Evolutionary conservation across 2,329 filamentous ascomycete species (phyloP), one percentile per base, ranked within the genome.

Genomic region (Bipolaris sorokiniana): DNA sequence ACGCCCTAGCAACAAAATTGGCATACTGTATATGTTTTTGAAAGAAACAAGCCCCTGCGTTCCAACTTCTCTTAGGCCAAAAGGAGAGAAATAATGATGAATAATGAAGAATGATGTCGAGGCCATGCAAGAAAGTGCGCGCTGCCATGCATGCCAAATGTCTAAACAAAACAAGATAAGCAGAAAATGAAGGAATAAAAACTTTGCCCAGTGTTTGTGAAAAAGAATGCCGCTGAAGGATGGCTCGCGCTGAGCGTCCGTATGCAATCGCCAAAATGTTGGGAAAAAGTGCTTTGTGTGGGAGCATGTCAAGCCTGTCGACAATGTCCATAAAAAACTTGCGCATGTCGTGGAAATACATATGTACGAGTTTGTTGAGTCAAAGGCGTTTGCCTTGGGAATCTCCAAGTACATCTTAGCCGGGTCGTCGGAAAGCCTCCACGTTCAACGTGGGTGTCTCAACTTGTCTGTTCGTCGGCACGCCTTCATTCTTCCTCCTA

Each of bases 401-500:
- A 34, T 11, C 33, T 22, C 13, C 20, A 11, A 15, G 6, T 7
- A 6, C 46, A 38, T 16, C 33, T 62, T 60, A 79, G 26, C 76
- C 75, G 51, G 74, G 74, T 36, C 77, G 83, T 50, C 83, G 80
- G 65, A 89, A 85, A 2, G 86, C 84, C 62, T 90, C 88, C 5
- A 90, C 84, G 1, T 84, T 83, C 20, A 90, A 77, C 5, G 79
- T 81, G 2, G 88, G 88, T 40, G 88, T 87, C 74, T 94, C 90
- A 40, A 94, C 86, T 41, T 88, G 86, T 63, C 79, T 81, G 58
- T 91, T 83, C 0, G 80, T 80, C 2, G 85, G 82, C 9, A 92
- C 85, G 42, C 90, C 90, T 71, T 95, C 91, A 45, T 87, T 86
- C 49, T 87, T 87, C 52, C 91, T 84, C 44, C 90, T 82, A 56